Evolutionary conservation across 2,329 filamentous ascomycete genomes (phyloP).

Genomic region (Colletotrichum orbiculare): DNA sequence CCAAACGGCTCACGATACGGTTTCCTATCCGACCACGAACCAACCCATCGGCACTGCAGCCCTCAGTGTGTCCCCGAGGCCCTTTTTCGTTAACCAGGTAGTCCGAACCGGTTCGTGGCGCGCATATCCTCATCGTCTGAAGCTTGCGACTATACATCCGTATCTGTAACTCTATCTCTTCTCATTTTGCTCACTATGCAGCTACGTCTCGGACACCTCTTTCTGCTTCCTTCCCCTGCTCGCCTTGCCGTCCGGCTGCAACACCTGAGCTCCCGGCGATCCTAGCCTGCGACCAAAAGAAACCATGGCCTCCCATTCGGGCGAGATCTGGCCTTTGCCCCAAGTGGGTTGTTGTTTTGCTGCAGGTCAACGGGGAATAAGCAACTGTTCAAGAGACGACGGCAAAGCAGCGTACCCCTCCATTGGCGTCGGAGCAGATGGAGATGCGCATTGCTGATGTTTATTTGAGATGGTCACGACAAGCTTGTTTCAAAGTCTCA

Average conservation of each 20-base stretch:
- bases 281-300: slow-evolving; percentile 22
- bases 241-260: slow-evolving; percentile 35
- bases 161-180: slow-evolving; percentile 30
- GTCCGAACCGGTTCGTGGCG: slow-evolving; percentile 5
- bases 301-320: slow-evolving; percentile 25
- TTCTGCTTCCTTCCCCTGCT: slow-evolving; percentile 28
- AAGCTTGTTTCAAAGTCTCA: slow-evolving; percentile 35
- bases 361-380: slow-evolving; percentile 31
- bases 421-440: background rate
- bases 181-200: slow-evolving; percentile 19
- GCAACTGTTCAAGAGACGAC: slow-evolving; percentile 6
- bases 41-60: too few species aligned
- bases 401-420: slow-evolving; percentile 20
- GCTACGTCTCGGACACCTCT: slow-evolving; percentile 13
- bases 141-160: slow-evolving; percentile 6
- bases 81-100: background rate
- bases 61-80: too few species aligned
- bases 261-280: slow-evolving; percentile 33
- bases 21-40: background rate
- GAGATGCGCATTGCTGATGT: slow-evolving; percentile 22
- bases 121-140: slow-evolving; percentile 9
- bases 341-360: slow-evolving; percentile 21
- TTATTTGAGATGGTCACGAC: slow-evolving; percentile 31
- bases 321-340: slow-evolving; percentile 24
- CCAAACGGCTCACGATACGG: too few species aligned